Evolutionary conservation across 1,284 basidiomycete species (phyloP).

Genomic region (Puccinia triticina): DNA sequence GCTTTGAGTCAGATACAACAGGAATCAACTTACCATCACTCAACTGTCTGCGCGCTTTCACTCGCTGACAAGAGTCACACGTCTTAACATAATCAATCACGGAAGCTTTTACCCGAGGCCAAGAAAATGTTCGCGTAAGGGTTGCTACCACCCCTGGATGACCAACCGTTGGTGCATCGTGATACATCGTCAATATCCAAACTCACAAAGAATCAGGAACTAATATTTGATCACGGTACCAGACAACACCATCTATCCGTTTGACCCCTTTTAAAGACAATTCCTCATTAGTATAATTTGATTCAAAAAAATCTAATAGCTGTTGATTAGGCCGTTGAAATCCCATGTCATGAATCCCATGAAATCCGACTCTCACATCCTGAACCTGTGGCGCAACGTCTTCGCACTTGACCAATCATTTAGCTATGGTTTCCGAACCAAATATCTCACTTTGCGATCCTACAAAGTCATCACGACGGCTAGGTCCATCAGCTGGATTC

Average conservation of each 20-base stretch:
- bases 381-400: neutral
- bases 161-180: neutral
- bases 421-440: no score
- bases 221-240: neutral
- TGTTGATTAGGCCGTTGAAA: neutral
- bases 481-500: slow-evolving; percentile 22
- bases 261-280: neutral
- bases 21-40: neutral
- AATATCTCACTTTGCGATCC: no score
- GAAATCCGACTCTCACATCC: neutral
- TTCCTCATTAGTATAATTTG: neutral
- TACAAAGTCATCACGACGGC: neutral
- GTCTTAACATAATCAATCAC: neutral
- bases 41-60: neutral
- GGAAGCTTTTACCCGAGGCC: slow-evolving; percentile 1
- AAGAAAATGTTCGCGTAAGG: slow-evolving; percentile 16
- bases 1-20: neutral
- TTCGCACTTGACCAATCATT: neutral
- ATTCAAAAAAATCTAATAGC: neutral
- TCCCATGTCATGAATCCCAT: neutral
- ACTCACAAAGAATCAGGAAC: neutral
- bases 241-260: neutral
- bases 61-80: slow-evolving; percentile 19
- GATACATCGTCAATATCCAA: neutral
- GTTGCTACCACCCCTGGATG: slow-evolving; percentile 16